Conservation (phyloP, 2,329 filamentous ascomycete species). For the Davidsoniella australis region DNA sequence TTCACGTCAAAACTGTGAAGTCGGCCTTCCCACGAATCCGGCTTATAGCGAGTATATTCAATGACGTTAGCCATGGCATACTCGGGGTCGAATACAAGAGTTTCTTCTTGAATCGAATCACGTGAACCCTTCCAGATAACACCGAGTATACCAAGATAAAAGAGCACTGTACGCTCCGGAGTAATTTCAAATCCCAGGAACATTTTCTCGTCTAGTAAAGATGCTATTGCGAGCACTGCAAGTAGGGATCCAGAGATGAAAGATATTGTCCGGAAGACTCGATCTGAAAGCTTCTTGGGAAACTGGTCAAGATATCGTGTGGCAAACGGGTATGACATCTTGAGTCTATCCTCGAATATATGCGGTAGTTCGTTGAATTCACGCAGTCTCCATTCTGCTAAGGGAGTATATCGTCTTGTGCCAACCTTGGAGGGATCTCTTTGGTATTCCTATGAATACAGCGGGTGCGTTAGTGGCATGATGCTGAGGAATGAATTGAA, state of each 20-base stretch:
- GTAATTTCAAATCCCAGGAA: conserved; percentile 89
- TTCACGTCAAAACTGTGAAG: conserved; percentile 93
- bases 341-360: conserved; percentile 72
- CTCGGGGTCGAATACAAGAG: conserved; percentile 78
- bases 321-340: conserved; percentile 90
- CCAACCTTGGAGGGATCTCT: conserved; percentile 78
- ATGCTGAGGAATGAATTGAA: background rate
- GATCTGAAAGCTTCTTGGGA: conserved; percentile 83
- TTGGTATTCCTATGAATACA: conserved; percentile 58
- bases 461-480: background rate
- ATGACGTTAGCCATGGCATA: conserved; percentile 79
- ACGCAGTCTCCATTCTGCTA: conserved; percentile 95
- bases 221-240: conserved; percentile 67
- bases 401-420: conserved; percentile 78
- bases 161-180: conserved; percentile 70
- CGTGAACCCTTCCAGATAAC: conserved; percentile 70
- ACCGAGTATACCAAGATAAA: conserved; percentile 73
- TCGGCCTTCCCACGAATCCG: conserved; percentile 70
- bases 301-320: conserved; percentile 90
- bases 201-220: conserved; percentile 76
- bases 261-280: conserved; percentile 65
- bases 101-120: conserved; percentile 74
- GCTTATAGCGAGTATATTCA: conserved; percentile 82
- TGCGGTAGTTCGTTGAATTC: conserved; percentile 96
- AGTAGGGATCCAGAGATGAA: conserved; percentile 78